phyloP scores from a whole-genome alignment of 192 early-diverging fungal genomes.

The Glomus cerebriforme region DNA sequence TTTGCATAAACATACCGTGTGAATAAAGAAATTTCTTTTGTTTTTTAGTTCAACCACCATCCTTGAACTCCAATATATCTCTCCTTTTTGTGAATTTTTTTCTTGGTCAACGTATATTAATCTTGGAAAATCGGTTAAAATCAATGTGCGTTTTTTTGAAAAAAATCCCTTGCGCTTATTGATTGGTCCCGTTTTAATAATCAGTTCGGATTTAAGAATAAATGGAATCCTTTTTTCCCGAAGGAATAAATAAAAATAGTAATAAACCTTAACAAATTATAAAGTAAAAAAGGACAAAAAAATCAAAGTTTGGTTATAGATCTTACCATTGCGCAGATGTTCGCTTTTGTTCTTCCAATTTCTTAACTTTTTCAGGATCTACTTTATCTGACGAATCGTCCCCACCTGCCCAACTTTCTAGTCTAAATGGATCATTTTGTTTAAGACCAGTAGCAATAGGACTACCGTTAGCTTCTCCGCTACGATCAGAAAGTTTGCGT shows the following conservation, averaged over 20 bases:
- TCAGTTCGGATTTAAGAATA: constrained; percentile 56
- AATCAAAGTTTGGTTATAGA: not conserved
- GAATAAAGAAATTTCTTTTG: constrained; percentile 61
- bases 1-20: constrained; percentile 52
- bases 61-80: constrained; percentile 63
- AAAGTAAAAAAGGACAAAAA: not conserved
- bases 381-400: constrained; percentile 18
- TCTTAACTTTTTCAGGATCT: constrained; percentile 28
- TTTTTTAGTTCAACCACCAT: constrained; percentile 62
- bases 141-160: constrained; percentile 58
- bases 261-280: not conserved
- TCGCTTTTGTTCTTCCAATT: constrained; percentile 28
- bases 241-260: constrained; percentile 2
- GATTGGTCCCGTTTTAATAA: constrained; percentile 61
- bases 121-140: constrained; percentile 71
- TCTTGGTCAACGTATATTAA: constrained; percentile 66
- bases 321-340: constrained; percentile 32
- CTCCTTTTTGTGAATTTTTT: constrained; percentile 53
- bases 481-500: constrained; percentile 27
- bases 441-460: constrained; percentile 31
- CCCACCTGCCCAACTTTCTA: constrained; percentile 27
- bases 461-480: constrained; percentile 17
- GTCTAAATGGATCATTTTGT: constrained; percentile 43
- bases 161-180: constrained; percentile 58
- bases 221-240: constrained; percentile 42